A percentile compares a stretch with the other conserved stretches of the same genome.
Evolutionary conservation across 164 flowering plant genomes (phyloP).

Genomic region (Paratinospora sagittata): DNA sequence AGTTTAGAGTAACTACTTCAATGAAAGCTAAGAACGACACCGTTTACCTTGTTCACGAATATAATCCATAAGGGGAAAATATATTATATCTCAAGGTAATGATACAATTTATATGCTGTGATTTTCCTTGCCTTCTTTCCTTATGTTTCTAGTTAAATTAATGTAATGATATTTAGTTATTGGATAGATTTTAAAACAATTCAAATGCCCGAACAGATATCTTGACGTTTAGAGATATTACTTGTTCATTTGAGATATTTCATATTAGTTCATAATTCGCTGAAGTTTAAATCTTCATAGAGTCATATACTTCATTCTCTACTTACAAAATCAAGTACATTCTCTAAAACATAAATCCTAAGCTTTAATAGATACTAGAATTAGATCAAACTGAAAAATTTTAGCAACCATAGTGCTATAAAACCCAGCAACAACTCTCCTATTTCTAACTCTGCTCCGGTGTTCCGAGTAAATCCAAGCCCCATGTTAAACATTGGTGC

Average conservation of each 20-base stretch:
- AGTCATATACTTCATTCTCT: background rate
- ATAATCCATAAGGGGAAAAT: background rate
- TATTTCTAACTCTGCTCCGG: background rate
- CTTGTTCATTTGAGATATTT: background rate
- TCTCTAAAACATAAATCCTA: background rate
- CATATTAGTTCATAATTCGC: background rate
- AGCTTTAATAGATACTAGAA: background rate
- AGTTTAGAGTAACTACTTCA: constrained; percentile 58
- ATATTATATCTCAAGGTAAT: constrained; percentile 9
- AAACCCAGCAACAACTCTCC: background rate
- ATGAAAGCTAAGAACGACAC: background rate
- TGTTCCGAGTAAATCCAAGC: background rate
- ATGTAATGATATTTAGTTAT: constrained; percentile 3
- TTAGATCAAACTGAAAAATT: constrained; percentile 7
- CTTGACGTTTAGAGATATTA: background rate
- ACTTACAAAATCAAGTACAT: background rate
- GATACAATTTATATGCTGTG: constrained; percentile 8
- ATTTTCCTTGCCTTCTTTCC: constrained; percentile 1
- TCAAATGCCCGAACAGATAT: background rate
- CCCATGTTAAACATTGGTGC: constrained; percentile 10
- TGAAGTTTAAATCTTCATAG: background rate
- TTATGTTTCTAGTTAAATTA: background rate
- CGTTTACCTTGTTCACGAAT: constrained; percentile 7
- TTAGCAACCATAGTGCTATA: constrained; percentile 1
- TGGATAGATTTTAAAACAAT: constrained; percentile 9